These are phyloP conservation scores for Pyrenochaeta sp. DNA, from an alignment of 2,329 filamentous ascomycete genomes.

Conservation along the genomic window DNA sequence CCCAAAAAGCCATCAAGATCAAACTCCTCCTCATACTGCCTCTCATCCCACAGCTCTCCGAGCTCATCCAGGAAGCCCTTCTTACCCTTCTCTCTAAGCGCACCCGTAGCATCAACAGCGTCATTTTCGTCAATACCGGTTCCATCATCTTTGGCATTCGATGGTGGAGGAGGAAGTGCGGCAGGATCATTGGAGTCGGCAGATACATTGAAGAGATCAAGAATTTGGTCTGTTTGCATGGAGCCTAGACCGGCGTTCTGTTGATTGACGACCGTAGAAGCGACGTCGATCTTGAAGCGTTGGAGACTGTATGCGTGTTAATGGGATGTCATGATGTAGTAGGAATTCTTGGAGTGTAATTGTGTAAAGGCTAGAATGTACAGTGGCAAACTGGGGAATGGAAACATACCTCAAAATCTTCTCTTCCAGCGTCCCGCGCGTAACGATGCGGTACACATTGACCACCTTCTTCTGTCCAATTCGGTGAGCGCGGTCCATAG, in stretches of 20 bases:
- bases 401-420: conserved; percentile 83
- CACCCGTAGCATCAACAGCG: conserved; percentile 79
- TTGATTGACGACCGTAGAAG: conserved; percentile 97
- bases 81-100: conserved; percentile 93
- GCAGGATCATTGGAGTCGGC: conserved; percentile 62
- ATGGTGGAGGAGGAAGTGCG: conserved; percentile 61
- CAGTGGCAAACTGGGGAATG: not conserved
- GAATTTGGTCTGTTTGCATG: conserved; percentile 98
- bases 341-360: not conserved
- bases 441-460: conserved; percentile 97
- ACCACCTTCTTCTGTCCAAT: conserved; percentile 99
- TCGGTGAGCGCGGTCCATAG: conserved; percentile 97
- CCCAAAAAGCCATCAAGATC: conserved; percentile 95
- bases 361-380: too few relatives aligned
- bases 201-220: conserved; percentile 89
- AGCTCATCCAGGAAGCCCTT: conserved; percentile 96
- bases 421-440: conserved; percentile 93
- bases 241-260: conserved; percentile 93
- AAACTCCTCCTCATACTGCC: conserved; percentile 98
- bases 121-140: conserved; percentile 85
- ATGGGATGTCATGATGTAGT: not conserved
- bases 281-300: conserved; percentile 99
- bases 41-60: conserved; percentile 96
- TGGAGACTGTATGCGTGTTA: conserved; percentile 71
- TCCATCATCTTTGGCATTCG: conserved; percentile 69